Conservation (phyloP, 768 basidiomycete species). For the Tricholoma sp. region DNA sequence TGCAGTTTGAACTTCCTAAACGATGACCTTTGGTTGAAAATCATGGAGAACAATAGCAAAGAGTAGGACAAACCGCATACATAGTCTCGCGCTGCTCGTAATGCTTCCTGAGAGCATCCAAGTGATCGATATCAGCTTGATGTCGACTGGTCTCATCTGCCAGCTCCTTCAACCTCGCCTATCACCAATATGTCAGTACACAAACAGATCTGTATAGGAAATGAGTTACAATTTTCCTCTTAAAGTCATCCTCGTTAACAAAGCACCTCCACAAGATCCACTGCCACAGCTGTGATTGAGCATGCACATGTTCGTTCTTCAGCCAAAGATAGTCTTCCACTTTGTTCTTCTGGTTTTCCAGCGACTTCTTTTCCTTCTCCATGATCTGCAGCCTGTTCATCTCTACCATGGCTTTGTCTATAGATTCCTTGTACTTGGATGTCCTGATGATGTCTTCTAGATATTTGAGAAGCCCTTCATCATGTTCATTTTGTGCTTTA, state of each 20-base stretch:
- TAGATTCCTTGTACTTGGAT: slow-evolving; percentile 82
- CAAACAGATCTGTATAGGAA: background rate
- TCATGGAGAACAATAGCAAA: background rate
- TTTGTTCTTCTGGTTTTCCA: slow-evolving; percentile 87
- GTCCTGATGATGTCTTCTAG: slow-evolving; percentile 99
- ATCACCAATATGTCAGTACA: slow-evolving; percentile 4
- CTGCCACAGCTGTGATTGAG: slow-evolving; percentile 76
- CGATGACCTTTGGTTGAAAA: background rate
- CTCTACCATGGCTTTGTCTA: slow-evolving; percentile 75
- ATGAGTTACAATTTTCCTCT: slow-evolving; percentile 53
- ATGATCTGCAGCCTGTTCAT: slow-evolving; percentile 80
- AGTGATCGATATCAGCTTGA: slow-evolving; percentile 71
- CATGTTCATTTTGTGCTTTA: slow-evolving; percentile 88
- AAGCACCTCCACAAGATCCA: slow-evolving; percentile 74
- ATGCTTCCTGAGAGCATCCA: slow-evolving; percentile 61
- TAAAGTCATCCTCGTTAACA: slow-evolving; percentile 53
- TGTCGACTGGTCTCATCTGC: slow-evolving; percentile 69
- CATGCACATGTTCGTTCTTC: slow-evolving; percentile 74
- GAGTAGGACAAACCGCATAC: slow-evolving; percentile 51
- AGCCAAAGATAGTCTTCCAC: slow-evolving; percentile 83
- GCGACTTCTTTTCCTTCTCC: slow-evolving; percentile 75
- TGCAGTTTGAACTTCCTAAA: slow-evolving; percentile 69
- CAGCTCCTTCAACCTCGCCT: slow-evolving; percentile 59
- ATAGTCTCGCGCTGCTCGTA: slow-evolving; percentile 64
- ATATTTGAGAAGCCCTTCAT: slow-evolving; percentile 95